Evolutionary conservation across 2,329 filamentous ascomycete genomes (phyloP), one percentile per base, ranked within the genome.

Genomic region (Coleophoma cylindrospora): DNA sequence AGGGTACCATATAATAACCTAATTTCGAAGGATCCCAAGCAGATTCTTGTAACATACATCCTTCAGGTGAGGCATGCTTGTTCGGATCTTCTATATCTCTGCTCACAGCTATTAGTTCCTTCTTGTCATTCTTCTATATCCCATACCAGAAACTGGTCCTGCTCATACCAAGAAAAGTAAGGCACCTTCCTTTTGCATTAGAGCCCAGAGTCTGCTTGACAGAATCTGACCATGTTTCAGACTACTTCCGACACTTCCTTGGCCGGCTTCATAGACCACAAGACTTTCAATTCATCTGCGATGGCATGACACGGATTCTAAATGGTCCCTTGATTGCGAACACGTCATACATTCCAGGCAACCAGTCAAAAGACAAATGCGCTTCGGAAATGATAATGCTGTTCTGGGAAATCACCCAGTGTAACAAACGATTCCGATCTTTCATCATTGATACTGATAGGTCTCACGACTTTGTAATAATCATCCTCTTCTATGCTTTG

Each of bases 401-500:
- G 2, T 96, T 97, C 65, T 99, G 94, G 94, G 94, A 99, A 72
- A 83, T 90, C 36, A 83, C 94, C 4, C 94, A 99, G 68, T 96
- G 92, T 77, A 99, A 99, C 71, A 97, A 96, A 70, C 81, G 92
- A 52, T 99, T 99, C 71, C 81, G 94, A 33, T 90, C 91, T 1
- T 99, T 96, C 68, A 94, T 99, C 62, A 92, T 97, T 55, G 94
- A 99, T 61, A 97, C 94, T 0, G 90, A 94, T 64, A 79, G 92
- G 48, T 89, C 89, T 0, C 89, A 96, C 62, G 94, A 99, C 66
- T 96, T 97, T 68, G 79, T 96, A 47, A 82, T 97, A 12, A 74
- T 97, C 17, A 84, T 95, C 38, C 73, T 97, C 3, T 99, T 95
- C 70, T 96, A 97, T 66, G 90, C 91, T 4, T 82, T 96, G 43